These are phyloP conservation scores for Elsinoe ampelina DNA, from an alignment of 2,329 filamentous ascomycete species.

Conservation along the genomic window DNA sequence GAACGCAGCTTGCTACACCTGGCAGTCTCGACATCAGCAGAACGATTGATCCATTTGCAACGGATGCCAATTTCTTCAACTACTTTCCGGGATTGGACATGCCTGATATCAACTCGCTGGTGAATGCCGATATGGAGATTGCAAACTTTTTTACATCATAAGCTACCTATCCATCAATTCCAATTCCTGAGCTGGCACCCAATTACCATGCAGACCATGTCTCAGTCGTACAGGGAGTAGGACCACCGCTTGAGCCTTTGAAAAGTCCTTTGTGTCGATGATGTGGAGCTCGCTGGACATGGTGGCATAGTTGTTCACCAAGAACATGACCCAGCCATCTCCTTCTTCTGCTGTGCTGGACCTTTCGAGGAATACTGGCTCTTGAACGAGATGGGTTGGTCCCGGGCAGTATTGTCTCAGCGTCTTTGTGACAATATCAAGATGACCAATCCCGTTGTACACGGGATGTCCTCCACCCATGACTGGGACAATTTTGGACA, in stretches of 20 bases:
- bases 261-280: constrained; percentile 34
- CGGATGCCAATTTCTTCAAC: neutral
- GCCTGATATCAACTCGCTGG: neutral
- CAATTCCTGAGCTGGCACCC: neutral
- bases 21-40: neutral
- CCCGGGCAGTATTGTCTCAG: neutral
- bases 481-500: neutral
- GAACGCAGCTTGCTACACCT: neutral
- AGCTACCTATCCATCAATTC: neutral
- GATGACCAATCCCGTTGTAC: neutral
- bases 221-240: constrained; percentile 26
- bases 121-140: neutral
- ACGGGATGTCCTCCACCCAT: neutral
- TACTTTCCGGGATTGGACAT: constrained; percentile 9
- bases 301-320: constrained; percentile 33
- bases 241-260: constrained; percentile 31
- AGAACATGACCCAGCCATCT: constrained; percentile 42
- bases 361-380: constrained; percentile 45
- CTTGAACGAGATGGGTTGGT: constrained; percentile 36
- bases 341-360: constrained; percentile 35
- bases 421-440: neutral
- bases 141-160: constrained; percentile 6
- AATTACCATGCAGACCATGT: constrained; percentile 3
- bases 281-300: constrained; percentile 29
- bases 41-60: neutral